Base-by-base conservation (phyloP, 2,329 filamentous ascomycete genomes). In the Dactylellina cionopaga region DNA sequence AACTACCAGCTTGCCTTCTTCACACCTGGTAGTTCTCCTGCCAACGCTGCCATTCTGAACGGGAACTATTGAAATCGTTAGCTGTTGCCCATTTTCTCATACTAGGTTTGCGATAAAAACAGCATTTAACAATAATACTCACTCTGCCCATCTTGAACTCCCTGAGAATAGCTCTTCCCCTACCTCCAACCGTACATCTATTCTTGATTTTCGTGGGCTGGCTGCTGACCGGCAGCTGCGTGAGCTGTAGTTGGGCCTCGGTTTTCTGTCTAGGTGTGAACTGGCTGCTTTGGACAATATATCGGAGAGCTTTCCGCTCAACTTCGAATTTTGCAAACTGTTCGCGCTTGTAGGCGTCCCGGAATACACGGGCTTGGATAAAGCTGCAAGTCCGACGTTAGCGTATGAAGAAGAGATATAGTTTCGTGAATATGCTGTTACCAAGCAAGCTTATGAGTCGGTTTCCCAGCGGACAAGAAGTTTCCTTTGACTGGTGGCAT, bases 261-360 rank as follows among this genome's bases (percentile, higher is more conserved):
- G 92, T 92, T 78, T 96, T 91, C 55, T 90, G 88, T 78, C 93
- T 88, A 63, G 88, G 85, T 1, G 93, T 88, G 2, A 99, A 89
- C 0, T 89, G 90, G 29, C 92, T 95, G 82, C 99, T 99, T 81
- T 91, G 92, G 80, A 96, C 92, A 75, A 96, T 90, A 15, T 60
- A 77, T 37, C 91, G 89, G 39, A 95, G 88, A 13, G 91, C 94
- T 90, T 98, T 93, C 81, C 94, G 96, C 74, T 70, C 69, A 11
- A 39, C 88, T 83, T 99, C 95, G 79, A 90, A 84, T 80, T 92
- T 85, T 79, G 90, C 90, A 79, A 93, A 97, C 69, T 92, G 91
- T 83, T 96, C 94, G 78, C 95, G 90, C 87, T 98, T 99, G 62
- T 92, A 93, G 83, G 98, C 92, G 82, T 99, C 95, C 78, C 95